These are phyloP conservation scores for Fomitopsis pinicola DNA, from an alignment of 1,284 basidiomycete genomes.

Conservation along the genomic window DNA sequence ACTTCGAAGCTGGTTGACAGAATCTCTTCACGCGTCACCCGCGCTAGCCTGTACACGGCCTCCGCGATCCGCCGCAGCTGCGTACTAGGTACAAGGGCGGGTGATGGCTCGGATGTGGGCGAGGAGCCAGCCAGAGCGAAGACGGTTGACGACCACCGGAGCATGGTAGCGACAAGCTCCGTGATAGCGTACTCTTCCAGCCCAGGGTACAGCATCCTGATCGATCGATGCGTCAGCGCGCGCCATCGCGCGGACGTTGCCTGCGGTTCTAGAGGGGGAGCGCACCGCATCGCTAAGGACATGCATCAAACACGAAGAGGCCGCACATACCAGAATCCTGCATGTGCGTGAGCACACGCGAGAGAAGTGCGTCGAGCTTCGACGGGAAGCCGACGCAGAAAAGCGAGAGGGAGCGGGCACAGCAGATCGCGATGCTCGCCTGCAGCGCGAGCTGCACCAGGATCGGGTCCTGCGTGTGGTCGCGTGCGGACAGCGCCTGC, in stretches of 20 bases:
- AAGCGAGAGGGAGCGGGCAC: conserved; percentile 57
- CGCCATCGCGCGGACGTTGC: conserved; percentile 74
- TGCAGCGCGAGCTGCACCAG: conserved; percentile 71
- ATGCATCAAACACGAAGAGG: conserved; percentile 8
- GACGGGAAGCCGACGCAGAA: conserved; percentile 72
- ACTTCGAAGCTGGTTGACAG: conserved; percentile 71
- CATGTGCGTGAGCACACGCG: conserved; percentile 64
- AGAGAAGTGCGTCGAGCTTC: conserved; percentile 60
- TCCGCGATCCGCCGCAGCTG: conserved; percentile 61
- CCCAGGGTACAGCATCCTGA: conserved; percentile 63
- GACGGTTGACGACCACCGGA: conserved; percentile 65
- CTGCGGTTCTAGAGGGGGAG: conserved; percentile 50
- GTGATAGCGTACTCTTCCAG: conserved; percentile 58
- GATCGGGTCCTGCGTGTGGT: conserved; percentile 69
- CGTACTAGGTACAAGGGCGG: conserved; percentile 39
- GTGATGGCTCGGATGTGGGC: conserved; percentile 32
- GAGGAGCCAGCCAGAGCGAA: conserved; percentile 56
- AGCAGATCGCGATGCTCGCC: conserved; percentile 60
- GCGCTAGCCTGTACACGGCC: conserved; percentile 54
- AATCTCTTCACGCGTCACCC: conserved; percentile 62
- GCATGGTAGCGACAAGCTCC: conserved; percentile 66
- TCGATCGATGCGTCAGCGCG: conserved; percentile 60
- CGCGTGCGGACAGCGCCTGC: conserved; percentile 52
- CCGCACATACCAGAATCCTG: conserved; percentile 47
- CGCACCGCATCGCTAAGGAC: conserved; percentile 7